phyloP scores from a whole-genome alignment of 352 stramenopile species.

The Pythium aquatile region DNA sequence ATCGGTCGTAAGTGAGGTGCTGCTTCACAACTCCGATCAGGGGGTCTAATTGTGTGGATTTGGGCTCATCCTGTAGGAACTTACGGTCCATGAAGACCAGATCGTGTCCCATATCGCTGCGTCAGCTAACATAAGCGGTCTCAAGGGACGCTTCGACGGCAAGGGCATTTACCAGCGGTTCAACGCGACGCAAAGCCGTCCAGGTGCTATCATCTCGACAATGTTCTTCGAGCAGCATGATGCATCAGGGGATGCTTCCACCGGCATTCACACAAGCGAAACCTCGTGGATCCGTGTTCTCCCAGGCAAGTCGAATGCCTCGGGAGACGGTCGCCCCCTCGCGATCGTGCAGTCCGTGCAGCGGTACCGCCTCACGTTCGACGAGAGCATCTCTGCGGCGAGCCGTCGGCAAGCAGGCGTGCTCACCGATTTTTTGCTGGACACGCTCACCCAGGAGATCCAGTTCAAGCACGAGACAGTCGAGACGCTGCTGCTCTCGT shows the following conservation, averaged over 20 bases:
- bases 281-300: conserved; percentile 8
- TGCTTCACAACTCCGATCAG: no score
- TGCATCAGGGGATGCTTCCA: neutral
- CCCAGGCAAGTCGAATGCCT: neutral
- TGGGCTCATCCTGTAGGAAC: neutral
- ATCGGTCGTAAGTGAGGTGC: neutral
- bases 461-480: conserved; percentile 22
- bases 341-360: conserved; percentile 13
- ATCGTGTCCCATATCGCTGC: conserved; percentile 7
- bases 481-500: conserved; percentile 15
- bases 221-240: conserved; percentile 5
- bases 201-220: conserved; percentile 3
- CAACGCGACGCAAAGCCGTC: neutral
- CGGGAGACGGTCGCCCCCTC: neutral
- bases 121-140: neutral
- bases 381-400: conserved; percentile 1
- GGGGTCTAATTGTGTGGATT: neutral
- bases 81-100: neutral
- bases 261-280: conserved; percentile 7
- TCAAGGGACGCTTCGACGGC: conserved; percentile 13
- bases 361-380: conserved; percentile 13
- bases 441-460: conserved; percentile 15
- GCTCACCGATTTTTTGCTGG: conserved; percentile 18
- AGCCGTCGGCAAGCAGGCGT: conserved; percentile 15
- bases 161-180: conserved; percentile 12